These are phyloP conservation scores for Fusarium sp. DNA, from an alignment of 2,329 filamentous ascomycete species.

Conservation along the genomic window DNA sequence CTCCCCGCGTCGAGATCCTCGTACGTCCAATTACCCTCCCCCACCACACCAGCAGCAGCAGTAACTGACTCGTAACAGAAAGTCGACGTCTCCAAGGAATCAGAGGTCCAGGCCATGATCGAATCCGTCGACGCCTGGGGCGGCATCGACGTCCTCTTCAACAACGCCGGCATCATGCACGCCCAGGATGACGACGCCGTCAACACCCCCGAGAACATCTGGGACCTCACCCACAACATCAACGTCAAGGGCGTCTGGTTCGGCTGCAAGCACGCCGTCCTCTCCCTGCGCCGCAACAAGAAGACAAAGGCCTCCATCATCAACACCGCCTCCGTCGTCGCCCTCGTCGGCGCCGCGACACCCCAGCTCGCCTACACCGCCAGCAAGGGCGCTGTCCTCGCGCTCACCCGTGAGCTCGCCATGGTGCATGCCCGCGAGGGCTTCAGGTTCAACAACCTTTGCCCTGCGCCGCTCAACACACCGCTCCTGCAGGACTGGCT, in stretches of 20 bases:
- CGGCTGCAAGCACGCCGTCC: slow-evolving; percentile 89
- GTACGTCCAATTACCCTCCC: slow-evolving; percentile 46
- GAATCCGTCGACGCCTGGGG: slow-evolving; percentile 83
- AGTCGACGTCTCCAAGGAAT: slow-evolving; percentile 86
- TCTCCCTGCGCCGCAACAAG: slow-evolving; percentile 79
- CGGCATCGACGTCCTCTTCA: slow-evolving; percentile 92
- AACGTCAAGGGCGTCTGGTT: slow-evolving; percentile 99
- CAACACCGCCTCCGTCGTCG: slow-evolving; percentile 92
- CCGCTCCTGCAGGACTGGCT: slow-evolving; percentile 93
- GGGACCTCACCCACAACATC: slow-evolving; percentile 92
- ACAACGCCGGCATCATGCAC: slow-evolving; percentile 98
- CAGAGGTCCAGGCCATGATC: slow-evolving; percentile 78
- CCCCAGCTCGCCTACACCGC: slow-evolving; percentile 94
- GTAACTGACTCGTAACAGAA: slow-evolving; percentile 34
- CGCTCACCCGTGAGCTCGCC: slow-evolving; percentile 88
- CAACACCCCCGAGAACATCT: slow-evolving; percentile 87
- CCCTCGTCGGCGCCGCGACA: slow-evolving; percentile 85
- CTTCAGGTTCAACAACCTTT: slow-evolving; percentile 89
- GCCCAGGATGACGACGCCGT: slow-evolving; percentile 81
- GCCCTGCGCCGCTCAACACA: slow-evolving; percentile 91
- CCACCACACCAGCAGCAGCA: not conserved
- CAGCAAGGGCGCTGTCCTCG: slow-evolving; percentile 91
- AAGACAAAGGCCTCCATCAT: slow-evolving; percentile 86
- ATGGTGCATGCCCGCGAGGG: slow-evolving; percentile 92
- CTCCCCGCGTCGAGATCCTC: slow-evolving; percentile 69